A percentile compares a stretch with the other conserved stretches of the same genome.
Evolutionary conservation across 192 early-diverging fungal species (phyloP).

Genomic region (Coemansia sp.): DNA sequence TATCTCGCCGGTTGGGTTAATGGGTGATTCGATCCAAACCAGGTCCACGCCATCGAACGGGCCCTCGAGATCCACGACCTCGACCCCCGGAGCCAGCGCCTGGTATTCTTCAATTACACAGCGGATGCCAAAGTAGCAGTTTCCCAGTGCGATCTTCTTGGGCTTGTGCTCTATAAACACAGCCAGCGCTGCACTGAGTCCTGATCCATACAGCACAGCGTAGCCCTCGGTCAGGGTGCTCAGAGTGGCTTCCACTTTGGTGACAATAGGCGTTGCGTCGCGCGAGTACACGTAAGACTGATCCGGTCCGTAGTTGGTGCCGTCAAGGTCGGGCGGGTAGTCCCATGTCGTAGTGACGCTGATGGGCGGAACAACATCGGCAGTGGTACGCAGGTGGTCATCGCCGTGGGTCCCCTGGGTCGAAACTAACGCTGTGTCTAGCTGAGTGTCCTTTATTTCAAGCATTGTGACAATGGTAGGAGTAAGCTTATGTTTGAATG

Average conservation of each 20-base stretch:
- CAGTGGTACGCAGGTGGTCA: conserved; percentile 24
- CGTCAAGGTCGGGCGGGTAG: conserved; percentile 18
- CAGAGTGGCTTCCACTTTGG: conserved; percentile 58
- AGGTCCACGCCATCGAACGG: conserved; percentile 52
- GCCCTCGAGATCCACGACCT: conserved; percentile 40
- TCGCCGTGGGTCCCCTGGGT: conserved; percentile 61
- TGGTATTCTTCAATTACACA: conserved; percentile 35
- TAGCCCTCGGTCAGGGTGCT: conserved; percentile 58
- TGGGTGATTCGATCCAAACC: conserved; percentile 64
- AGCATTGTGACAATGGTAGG: conserved; percentile 15
- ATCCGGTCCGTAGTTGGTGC: conserved; percentile 36
- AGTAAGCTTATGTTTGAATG: background rate
- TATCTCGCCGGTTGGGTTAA: conserved; percentile 64
- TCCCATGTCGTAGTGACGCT: conserved; percentile 60
- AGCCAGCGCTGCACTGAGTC: conserved; percentile 60
- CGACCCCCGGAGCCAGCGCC: conserved; percentile 14
- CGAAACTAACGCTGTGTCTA: conserved; percentile 13
- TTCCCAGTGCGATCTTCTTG: conserved; percentile 50
- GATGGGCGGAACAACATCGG: conserved; percentile 59
- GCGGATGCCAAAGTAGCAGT: conserved; percentile 38
- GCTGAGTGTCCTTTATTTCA: conserved; percentile 28
- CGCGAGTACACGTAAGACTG: conserved; percentile 58
- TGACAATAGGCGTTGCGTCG: conserved; percentile 37
- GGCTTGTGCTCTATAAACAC: conserved; percentile 58
- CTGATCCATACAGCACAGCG: conserved; percentile 63